Base-by-base conservation (phyloP, 169 alveolate genomes). In the Plasmodium chabaudi region DNA sequence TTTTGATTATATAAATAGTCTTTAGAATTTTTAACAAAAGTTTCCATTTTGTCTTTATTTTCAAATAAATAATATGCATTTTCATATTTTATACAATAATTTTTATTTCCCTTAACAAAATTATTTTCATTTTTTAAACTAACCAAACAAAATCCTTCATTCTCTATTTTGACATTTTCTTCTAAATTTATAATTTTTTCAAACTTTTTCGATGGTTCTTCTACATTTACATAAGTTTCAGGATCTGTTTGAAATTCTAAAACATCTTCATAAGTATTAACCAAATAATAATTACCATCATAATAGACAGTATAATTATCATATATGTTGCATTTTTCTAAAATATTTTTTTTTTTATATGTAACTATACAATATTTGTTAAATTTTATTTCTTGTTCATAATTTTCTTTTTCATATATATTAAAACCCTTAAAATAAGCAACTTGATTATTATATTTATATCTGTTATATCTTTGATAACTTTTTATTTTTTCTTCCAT, bases 401-500 rank as follows among this genome's bases (percentile, higher is more conserved):
- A 79, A 79, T 79, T 79, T 79, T 65, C 72, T 60, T 47, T 79
- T 79, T 79, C 89, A 55, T 67, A 68, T 15, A 79, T 53, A 79
- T 79, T 79, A 71, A 53, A 79, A 21, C 89, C 89, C 68, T 79
- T 79, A 70, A 79, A 79, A 47, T 79, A 67, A 46, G 89, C 82
- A 7, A 61, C 56, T 25, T 61, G 65, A 27, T 79, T 42, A 49
- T 79, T 79, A 13, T 79, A 79, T 61, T 79, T 79, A 71, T 79
- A 79, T 47, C 89, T 55, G 5, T 61, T 79, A 59, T 79, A 79
- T 49, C 55, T 57, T 27, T 79, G 89, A 56, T 79, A 79, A 15
- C 25, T 21, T 21, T 79, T 17, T 34, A 79, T 79, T 47, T 55
- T 65, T 60, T 79, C 61, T 71, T 79, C 89, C 7, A 79, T 79